phyloP scores from a whole-genome alignment of 164 flowering plant genomes.

The Warburgia ugandensis region DNA sequence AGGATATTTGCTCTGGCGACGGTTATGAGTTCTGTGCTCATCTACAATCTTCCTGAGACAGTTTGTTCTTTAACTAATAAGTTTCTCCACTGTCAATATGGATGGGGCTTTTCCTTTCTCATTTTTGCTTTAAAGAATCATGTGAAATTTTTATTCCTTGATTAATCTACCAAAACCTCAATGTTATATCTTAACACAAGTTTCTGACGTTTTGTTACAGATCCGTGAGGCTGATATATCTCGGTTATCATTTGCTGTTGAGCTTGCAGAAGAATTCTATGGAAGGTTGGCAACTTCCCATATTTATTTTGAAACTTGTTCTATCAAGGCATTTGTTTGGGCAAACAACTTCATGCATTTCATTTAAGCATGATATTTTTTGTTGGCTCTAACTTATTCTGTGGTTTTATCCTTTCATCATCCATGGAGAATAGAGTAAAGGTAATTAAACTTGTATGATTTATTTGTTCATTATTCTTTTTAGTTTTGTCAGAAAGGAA shows the following conservation, averaged over 20 bases:
- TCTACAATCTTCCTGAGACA: slow-evolving; percentile 96
- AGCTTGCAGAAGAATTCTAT: slow-evolving; percentile 99
- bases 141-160: not conserved
- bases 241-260: slow-evolving; percentile 95
- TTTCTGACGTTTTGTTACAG: slow-evolving; percentile 23
- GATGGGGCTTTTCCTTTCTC: too few relatives aligned
- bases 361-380: too few relatives aligned
- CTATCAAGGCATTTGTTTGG: too few relatives aligned
- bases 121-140: not conserved
- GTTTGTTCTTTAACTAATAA: slow-evolving; percentile 34
- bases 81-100: not conserved
- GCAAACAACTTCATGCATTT: too few relatives aligned
- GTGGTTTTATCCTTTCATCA: slow-evolving; percentile 13
- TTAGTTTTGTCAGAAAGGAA: not conserved
- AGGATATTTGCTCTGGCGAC: slow-evolving; percentile 98
- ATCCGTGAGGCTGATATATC: slow-evolving; percentile 99
- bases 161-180: not conserved
- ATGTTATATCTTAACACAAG: not conserved
- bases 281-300: slow-evolving; percentile 57
- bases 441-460: slow-evolving; percentile 36
- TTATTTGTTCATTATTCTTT: not conserved
- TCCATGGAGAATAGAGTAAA: slow-evolving; percentile 58
- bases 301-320: not conserved
- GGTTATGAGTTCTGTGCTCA: slow-evolving; percentile 93
- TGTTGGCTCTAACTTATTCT: slow-evolving; percentile 38